Evolutionary conservation across 2,329 filamentous ascomycete genomes (phyloP).

Genomic region (Fusarium sacchari): DNA sequence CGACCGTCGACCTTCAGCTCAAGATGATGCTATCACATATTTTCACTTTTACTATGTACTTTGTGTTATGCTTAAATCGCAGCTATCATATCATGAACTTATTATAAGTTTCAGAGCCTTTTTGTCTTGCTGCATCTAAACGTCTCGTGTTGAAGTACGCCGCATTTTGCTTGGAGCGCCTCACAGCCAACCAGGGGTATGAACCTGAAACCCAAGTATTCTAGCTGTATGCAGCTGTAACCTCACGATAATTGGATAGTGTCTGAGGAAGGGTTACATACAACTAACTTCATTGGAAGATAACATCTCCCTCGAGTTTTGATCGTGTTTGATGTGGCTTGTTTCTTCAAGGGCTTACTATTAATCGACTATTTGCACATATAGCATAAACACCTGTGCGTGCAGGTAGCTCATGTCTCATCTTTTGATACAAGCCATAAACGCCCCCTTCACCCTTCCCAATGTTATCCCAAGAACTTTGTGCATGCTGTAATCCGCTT

Average conservation of each 20-base stretch:
- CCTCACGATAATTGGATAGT: slow-evolving; percentile 9
- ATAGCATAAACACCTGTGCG: slow-evolving; percentile 3
- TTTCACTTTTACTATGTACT: background rate
- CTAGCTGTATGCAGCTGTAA: slow-evolving; percentile 7
- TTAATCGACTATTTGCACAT: slow-evolving; percentile 28
- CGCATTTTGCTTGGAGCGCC: slow-evolving; percentile 18
- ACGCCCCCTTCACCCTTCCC: slow-evolving; percentile 33
- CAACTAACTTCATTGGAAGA: slow-evolving; percentile 14
- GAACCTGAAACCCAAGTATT: slow-evolving; percentile 27
- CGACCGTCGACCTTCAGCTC: background rate
- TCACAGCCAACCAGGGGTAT: slow-evolving; percentile 16
- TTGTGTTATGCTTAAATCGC: background rate
- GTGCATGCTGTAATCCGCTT: slow-evolving; percentile 21
- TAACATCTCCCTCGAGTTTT: background rate
- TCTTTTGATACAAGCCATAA: slow-evolving; percentile 29
- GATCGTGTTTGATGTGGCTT: slow-evolving; percentile 16
- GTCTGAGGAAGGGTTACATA: background rate
- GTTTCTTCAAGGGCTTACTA: slow-evolving; percentile 22
- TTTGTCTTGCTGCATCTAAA: background rate
- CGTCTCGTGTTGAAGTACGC: slow-evolving; percentile 18
- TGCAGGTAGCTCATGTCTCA: slow-evolving; percentile 31
- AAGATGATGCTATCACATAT: background rate
- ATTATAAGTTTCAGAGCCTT: background rate
- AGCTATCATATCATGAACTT: background rate
- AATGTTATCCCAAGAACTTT: slow-evolving; percentile 22